These are phyloP conservation scores for Pyrus hybrid DNA, from an alignment of 331 rosid species.

Conservation along the genomic window DNA sequence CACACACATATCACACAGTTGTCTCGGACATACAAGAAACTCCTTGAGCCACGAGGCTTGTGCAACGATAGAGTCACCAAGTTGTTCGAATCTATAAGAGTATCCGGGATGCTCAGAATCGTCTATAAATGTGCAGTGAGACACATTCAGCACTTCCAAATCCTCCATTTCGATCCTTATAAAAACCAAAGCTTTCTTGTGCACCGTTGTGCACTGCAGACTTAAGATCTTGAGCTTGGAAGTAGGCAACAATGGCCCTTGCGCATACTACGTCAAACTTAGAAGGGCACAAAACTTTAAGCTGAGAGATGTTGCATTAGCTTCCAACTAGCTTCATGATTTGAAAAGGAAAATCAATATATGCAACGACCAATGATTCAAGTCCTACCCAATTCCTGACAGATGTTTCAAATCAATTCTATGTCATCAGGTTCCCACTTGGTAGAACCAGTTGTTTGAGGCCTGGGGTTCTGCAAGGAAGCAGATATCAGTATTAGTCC, in stretches of 20 bases:
- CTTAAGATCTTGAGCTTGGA: not conserved
- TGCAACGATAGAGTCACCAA: not conserved
- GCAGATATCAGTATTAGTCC: not conserved
- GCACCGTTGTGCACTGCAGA: not conserved
- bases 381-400: slow-evolving; percentile 7
- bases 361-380: slow-evolving; percentile 6
- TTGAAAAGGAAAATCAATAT: not conserved
- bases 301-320: not conserved
- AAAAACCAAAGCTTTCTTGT: slow-evolving; percentile 3
- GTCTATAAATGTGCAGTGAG: slow-evolving; percentile 2
- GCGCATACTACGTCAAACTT: not conserved
- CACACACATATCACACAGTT: not conserved
- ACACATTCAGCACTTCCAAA: slow-evolving; percentile 16
- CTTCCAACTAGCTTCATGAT: not conserved
- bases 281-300: not conserved
- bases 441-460: slow-evolving; percentile 16
- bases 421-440: not conserved
- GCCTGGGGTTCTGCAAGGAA: slow-evolving; percentile 6
- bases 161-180: not conserved
- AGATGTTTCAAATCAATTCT: not conserved
- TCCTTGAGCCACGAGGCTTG: not conserved
- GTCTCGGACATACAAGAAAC: not conserved
- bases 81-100: no score
- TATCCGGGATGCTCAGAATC: not conserved
- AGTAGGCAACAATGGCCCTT: not conserved